These are phyloP conservation scores for Globisporangium alternatum DNA, from an alignment of 352 stramenopile genomes.

Conservation along the genomic window DNA sequence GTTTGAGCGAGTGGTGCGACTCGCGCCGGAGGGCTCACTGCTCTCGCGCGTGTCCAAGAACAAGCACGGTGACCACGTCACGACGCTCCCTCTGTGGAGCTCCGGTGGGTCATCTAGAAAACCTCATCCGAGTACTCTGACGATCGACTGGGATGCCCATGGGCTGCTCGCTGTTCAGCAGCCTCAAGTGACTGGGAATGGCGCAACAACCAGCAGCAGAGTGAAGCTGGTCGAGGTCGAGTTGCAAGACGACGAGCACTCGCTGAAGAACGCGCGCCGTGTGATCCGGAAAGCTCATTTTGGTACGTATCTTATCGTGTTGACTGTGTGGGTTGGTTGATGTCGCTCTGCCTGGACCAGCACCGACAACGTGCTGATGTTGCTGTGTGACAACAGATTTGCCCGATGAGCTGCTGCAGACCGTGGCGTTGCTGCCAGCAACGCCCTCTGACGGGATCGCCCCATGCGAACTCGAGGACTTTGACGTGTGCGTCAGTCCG, in stretches of 20 bases:
- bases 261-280: conserved; percentile 4
- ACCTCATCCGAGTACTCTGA: conserved; percentile 8
- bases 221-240: conserved; percentile 42
- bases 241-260: conserved; percentile 17
- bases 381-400: neutral
- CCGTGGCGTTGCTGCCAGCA: conserved; percentile 15
- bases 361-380: neutral
- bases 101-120: neutral
- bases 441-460: neutral
- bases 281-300: conserved; percentile 10
- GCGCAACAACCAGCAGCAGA: conserved; percentile 8
- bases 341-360: neutral
- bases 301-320: neutral
- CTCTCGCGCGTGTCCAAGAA: conserved; percentile 38
- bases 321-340: neutral
- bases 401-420: conserved; percentile 8
- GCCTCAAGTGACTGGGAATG: neutral
- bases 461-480: conserved; percentile 5
- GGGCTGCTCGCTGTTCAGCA: conserved; percentile 2
- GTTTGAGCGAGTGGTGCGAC: conserved; percentile 44
- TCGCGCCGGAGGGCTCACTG: conserved; percentile 38
- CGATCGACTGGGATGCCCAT: conserved; percentile 13
- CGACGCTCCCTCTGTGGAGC: conserved; percentile 11
- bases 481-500: conserved; percentile 17
- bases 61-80: conserved; percentile 51